Evolutionary conservation across 495 filamentous ascomycete species (phyloP), one percentile per base, ranked within the genome.

Genomic region (Jackrogersella minutella): DNA sequence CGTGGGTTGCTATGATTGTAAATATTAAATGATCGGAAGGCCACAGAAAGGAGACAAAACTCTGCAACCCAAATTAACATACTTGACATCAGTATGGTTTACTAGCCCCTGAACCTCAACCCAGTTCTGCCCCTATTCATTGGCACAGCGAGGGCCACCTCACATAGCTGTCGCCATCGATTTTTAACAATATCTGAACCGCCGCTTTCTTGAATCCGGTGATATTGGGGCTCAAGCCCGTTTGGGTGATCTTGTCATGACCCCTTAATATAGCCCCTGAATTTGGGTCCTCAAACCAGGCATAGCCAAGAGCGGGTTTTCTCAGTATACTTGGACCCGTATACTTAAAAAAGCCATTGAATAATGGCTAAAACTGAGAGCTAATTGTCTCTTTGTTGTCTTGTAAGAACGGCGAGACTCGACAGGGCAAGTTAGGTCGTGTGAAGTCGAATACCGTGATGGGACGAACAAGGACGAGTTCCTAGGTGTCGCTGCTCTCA

Each of bases 261-360:
- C 44, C 24, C 24, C 44, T 31, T n/a, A 31, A 49, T 8, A 1
- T 49, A 49, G 44, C 44, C 44, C 44, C 26, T 49, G 41, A 46
- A 46, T 46, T 4, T 11, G 10, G 11, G n/a, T 28, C n/a, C 21
- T 26, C 21, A 1, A 24, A 5, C 10, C 11, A 10, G 26, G 41
- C 5, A 46, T 26, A 46, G 3, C 17, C 6, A 11, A 24, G 41
- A 46, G 21, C 24, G 9, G 9, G 1, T 26, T 13, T 26, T 9
- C n/a, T 1, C n/a, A n/a, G n/a, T n/a, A n/a, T n/a, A n/a, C n/a
- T n/a, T n/a, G n/a, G 17, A 43, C 7, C 22, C 17, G 0, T 5
- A 46, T 24, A n/a, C 9, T 26, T 11, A 46, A 4, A 7, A 5
- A 26, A n/a, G 9, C 9, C 2, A 2, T 46, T 46, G 21, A 7